Evolutionary conservation across 768 basidiomycete species (phyloP).

Genomic region (Suillus fuscotomentosus): DNA sequence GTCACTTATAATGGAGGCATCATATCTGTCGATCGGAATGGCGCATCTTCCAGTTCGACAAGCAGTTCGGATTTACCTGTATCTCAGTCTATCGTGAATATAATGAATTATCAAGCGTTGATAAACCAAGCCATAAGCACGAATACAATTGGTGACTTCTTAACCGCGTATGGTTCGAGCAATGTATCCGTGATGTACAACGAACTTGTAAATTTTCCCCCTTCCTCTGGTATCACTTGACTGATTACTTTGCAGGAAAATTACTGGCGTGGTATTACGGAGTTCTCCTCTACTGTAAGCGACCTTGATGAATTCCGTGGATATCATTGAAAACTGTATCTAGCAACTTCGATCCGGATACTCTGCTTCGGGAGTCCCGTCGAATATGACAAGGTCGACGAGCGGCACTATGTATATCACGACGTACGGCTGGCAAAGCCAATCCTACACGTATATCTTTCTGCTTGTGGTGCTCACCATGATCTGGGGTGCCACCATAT

Average conservation of each 20-base stretch:
- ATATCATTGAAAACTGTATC: not conserved
- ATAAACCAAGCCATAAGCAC: not conserved
- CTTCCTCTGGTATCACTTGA: not conserved
- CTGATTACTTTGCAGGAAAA: slow-evolving; percentile 6
- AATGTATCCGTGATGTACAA: not conserved
- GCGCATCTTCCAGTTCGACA: not conserved
- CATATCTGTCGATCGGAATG: not conserved
- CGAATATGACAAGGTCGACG: not conserved
- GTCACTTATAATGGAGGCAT: slow-evolving; percentile 12
- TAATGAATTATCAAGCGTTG: slow-evolving; percentile 1
- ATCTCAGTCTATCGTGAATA: not conserved
- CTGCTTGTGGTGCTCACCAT: not conserved
- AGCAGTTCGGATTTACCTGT: not conserved
- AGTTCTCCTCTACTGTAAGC: slow-evolving; percentile 9
- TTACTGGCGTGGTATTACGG: slow-evolving; percentile 9
- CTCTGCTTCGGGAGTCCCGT: not conserved
- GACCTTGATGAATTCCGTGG: not conserved
- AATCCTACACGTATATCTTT: slow-evolving; percentile 1
- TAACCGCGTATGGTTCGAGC: not conserved
- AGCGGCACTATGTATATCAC: slow-evolving; percentile 6
- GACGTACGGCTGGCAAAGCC: slow-evolving; percentile 6
- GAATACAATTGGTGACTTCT: slow-evolving; percentile 5
- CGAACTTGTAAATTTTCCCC: not conserved
- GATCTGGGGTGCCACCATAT: not conserved
- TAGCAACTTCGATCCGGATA: slow-evolving; percentile 10